These are phyloP conservation scores for Laguncularia racemosa DNA, from an alignment of 345 rosid species.

Conservation along the genomic window DNA sequence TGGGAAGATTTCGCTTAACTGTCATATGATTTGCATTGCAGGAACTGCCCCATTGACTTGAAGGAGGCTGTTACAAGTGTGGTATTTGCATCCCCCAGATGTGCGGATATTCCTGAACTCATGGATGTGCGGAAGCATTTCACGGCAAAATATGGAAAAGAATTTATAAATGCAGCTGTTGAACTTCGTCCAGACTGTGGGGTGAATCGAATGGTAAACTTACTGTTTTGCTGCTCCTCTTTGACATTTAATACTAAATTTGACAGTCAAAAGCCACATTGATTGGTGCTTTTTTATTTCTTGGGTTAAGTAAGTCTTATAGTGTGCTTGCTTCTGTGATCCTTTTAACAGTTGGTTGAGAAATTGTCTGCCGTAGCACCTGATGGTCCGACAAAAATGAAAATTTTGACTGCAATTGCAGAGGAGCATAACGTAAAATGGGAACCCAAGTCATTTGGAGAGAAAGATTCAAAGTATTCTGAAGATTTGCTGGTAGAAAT, in stretches of 20 bases:
- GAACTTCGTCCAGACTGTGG: conserved; percentile 80
- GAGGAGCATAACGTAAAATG: conserved; percentile 71
- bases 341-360: conserved; percentile 55
- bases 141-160: conserved; percentile 84
- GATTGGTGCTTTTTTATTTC: neutral
- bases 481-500: conserved; percentile 50
- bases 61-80: conserved; percentile 82
- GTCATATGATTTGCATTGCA: conserved; percentile 27
- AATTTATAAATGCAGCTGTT: conserved; percentile 62
- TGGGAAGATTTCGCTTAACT: no score
- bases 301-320: neutral
- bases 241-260: neutral
- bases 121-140: conserved; percentile 65
- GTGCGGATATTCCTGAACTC: conserved; percentile 72
- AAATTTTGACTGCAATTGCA: conserved; percentile 69
- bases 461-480: conserved; percentile 36
- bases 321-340: conserved; percentile 1
- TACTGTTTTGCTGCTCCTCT: neutral
- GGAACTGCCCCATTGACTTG: conserved; percentile 86
- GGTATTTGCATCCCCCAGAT: conserved; percentile 71
- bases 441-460: conserved; percentile 59
- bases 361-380: conserved; percentile 78
- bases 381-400: conserved; percentile 69
- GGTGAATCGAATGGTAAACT: conserved; percentile 73
- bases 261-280: no score